Percentiles rank a stretch among this genome's conserved stretches.
These are phyloP conservation scores for Quercus bicolor DNA, from an alignment of 306 rosid species.

Conservation along the genomic window DNA sequence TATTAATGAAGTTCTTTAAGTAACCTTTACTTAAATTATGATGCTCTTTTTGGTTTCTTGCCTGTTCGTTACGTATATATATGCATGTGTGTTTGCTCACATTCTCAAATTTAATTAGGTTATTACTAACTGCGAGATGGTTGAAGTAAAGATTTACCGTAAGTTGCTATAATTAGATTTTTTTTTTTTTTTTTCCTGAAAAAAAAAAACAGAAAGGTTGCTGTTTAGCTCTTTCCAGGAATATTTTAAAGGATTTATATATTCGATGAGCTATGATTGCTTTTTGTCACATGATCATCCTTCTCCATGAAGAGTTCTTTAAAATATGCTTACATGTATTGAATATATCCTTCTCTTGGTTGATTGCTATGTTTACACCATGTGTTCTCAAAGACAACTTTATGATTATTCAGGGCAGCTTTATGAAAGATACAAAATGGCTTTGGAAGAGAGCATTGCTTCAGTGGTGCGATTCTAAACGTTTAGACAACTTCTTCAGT, in stretches of 20 bases:
- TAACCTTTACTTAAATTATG: neutral
- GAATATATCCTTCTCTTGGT: neutral
- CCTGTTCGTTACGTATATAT: neutral
- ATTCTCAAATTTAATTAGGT: too few species aligned
- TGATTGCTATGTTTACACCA: neutral
- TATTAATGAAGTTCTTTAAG: too few species aligned
- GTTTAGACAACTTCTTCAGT: neutral
- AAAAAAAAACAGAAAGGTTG: too few species aligned
- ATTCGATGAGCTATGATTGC: neutral
- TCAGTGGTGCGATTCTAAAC: neutral
- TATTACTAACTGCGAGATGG: neutral
- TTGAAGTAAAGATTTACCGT: neutral
- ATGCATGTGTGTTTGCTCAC: too few species aligned
- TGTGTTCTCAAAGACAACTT: neutral
- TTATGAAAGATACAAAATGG: neutral
- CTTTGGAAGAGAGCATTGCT: constrained; percentile 1
- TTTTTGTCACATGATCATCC: neutral
- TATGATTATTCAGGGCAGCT: neutral
- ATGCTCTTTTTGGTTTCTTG: neutral
- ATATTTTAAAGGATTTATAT: too few species aligned
- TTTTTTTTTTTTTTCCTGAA: too few species aligned
- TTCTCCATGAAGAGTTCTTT: neutral
- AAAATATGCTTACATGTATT: neutral
- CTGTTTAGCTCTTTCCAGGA: too few species aligned
- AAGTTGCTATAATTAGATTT: neutral